phyloP scores from a whole-genome alignment of 768 basidiomycete genomes.

The Chalciporus piperatus region DNA sequence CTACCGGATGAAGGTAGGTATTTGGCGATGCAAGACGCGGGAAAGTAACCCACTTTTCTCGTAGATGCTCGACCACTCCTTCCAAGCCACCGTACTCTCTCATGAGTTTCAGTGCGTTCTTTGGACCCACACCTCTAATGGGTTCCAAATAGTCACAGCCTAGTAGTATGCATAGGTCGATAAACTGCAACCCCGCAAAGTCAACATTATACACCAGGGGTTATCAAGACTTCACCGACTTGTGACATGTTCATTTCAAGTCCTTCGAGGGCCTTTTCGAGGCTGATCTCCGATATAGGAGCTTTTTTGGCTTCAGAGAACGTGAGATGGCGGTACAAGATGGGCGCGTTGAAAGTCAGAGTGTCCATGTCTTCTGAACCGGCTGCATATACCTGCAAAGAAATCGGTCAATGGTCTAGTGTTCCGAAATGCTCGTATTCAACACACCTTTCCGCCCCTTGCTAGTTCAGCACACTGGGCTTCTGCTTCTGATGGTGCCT shows the following conservation, averaged over 20 bases:
- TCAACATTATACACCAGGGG: constrained; percentile 1
- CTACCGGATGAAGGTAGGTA: constrained; percentile 13
- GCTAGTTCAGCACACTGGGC: constrained; percentile 98
- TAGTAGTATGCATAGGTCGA: constrained; percentile 92
- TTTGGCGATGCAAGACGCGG: background rate
- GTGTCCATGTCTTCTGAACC: constrained; percentile 99
- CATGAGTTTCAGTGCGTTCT: constrained; percentile 90
- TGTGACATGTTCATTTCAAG: constrained; percentile 91
- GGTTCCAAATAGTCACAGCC: constrained; percentile 99
- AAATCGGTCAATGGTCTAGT: background rate
- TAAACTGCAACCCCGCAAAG: constrained; percentile 56
- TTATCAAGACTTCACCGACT: constrained; percentile 37
- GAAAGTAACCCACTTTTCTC: constrained; percentile 57
- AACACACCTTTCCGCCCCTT: constrained; percentile 81
- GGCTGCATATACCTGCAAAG: constrained; percentile 82
- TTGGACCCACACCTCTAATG: constrained; percentile 95
- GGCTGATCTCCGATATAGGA: constrained; percentile 90
- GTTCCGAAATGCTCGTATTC: background rate
- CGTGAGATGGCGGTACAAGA: constrained; percentile 92
- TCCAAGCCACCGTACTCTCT: constrained; percentile 75
- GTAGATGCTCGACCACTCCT: constrained; percentile 72
- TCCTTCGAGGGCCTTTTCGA: constrained; percentile 80
- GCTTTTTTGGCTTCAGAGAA: constrained; percentile 98
- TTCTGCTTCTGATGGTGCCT: constrained; percentile 99
- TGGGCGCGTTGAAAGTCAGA: constrained; percentile 89